These are phyloP conservation scores for Candida parachauliodes DNA, from an alignment of 805 yeast species.

Conservation along the genomic window DNA sequence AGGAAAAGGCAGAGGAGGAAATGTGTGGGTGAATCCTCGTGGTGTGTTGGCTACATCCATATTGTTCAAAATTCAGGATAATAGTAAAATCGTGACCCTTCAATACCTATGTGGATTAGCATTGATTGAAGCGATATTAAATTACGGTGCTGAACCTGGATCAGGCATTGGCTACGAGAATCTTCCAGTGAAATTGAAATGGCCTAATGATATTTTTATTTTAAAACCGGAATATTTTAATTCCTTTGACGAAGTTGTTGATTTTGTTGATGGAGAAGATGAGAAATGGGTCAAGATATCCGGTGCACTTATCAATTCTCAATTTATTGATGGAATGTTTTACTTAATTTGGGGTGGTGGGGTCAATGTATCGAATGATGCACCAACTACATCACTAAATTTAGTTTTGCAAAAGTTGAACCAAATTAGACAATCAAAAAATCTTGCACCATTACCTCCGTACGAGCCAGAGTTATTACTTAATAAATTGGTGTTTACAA, in stretches of 20 bases:
- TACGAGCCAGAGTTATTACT: conserved; percentile 49
- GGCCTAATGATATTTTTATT: conserved; percentile 95
- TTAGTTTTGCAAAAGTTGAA: conserved; percentile 63
- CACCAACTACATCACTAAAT: conserved; percentile 90
- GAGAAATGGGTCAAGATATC: conserved; percentile 72
- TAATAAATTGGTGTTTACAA: conserved; percentile 64
- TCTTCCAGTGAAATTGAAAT: conserved; percentile 78
- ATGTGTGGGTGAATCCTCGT: conserved; percentile 90
- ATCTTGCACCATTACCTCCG: conserved; percentile 43
- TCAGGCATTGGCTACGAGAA: conserved; percentile 57
- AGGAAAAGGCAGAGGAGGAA: conserved; percentile 94
- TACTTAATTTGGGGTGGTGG: conserved; percentile 83
- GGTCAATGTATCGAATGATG: conserved; percentile 74
- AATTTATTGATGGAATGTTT: conserved; percentile 55
- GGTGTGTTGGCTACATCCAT: conserved; percentile 87
- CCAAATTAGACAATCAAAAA: conserved; percentile 39
- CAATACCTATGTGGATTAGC: conserved; percentile 87
- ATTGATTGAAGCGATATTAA: conserved; percentile 67
- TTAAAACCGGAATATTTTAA: conserved; percentile 57
- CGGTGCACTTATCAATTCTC: conserved; percentile 83
- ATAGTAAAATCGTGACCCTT: conserved; percentile 67
- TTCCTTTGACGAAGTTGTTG: conserved; percentile 25
- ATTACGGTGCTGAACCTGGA: conserved; percentile 46
- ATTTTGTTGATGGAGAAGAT: conserved; percentile 49
- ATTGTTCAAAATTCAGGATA: conserved; percentile 54